Evolutionary conservation across 2,329 filamentous ascomycete species (phyloP), one percentile per base, ranked within the genome.

Genomic region (Juglanconis juglandina): DNA sequence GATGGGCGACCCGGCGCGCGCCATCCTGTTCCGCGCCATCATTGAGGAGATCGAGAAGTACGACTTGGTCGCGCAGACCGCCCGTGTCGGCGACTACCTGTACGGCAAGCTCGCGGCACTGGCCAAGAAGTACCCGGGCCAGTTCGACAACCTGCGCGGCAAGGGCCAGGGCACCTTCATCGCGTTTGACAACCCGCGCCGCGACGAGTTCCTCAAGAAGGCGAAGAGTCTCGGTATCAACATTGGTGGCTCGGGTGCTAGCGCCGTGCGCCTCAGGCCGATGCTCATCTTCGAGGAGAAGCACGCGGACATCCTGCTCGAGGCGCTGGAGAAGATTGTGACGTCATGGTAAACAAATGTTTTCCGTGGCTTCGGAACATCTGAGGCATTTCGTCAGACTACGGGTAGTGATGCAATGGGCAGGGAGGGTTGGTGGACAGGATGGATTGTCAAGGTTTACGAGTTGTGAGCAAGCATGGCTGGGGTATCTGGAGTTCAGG

Each of bases 251-350:
- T 89, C 87, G 67, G 93, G 93, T 13, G 81, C 83, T 69, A 80
- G 70, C 57, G 91, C 93, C 34, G 89, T 97, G 11, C 80, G 92
- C 54, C 78, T 97, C 72, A 80, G 92, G 68, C 93, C 92, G 48
- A 96, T 96, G 93, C 78, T 97, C 68, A 88, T 93, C 70, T 95
- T 97, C 81, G 90, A 96, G 85, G 85, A 92, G 82, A 86, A 89
- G 73, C 94, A 98, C 76, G 93, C 89, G 30, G 91, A 96, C 76
- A 87, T 96, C 62, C 78, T 97, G 68, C 75, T 96, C 53, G 91
- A 91, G 68, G 83, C 82, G 32, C 71, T 96, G 66, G 91, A 96
- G 80, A 91, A 89, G 80, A 79, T 92, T 66, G 82, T 87, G 66
- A 84, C 76, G 66, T 75, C 76, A 51, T 72, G 67, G 64, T 56